Evolutionary conservation across 106 monocot genomes (phyloP).

Genomic region (Agapanthus africanus): DNA sequence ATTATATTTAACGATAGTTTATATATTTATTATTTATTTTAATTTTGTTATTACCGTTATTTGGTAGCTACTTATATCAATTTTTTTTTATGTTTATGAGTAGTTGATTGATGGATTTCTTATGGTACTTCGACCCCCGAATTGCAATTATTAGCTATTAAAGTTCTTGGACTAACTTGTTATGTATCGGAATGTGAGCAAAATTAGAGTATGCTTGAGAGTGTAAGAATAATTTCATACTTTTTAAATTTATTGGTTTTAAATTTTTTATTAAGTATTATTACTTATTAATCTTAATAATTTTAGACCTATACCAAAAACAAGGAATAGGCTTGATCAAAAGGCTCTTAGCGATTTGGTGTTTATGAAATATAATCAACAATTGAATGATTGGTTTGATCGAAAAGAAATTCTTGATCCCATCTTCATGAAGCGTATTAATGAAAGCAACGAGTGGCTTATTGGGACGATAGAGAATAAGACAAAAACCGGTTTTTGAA

Average conservation of each 20-base stretch:
- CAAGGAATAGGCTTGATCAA: slow-evolving; percentile 1
- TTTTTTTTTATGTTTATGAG: neutral
- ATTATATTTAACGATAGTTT: neutral
- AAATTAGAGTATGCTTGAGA: neutral
- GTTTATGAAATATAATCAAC: slow-evolving; percentile 1
- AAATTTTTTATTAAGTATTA: neutral
- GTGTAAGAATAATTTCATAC: neutral
- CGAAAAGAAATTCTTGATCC: neutral
- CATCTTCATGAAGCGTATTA: neutral
- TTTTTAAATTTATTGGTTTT: neutral
- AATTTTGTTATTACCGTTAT: neutral
- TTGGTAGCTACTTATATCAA: too few relatives aligned
- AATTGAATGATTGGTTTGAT: neutral
- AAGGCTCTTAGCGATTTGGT: neutral
- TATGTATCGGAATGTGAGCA: neutral
- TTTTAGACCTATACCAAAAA: neutral
- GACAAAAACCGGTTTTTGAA: neutral
- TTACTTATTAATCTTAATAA: neutral
- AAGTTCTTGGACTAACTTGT: neutral
- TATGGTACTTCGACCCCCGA: neutral
- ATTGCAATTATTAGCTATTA: neutral
- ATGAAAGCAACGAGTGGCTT: neutral
- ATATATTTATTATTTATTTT: neutral
- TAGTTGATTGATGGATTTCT: neutral
- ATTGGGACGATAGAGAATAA: neutral